Conservation (phyloP, 2,329 filamentous ascomycete genomes). For the Epichloe gansuensis region DNA sequence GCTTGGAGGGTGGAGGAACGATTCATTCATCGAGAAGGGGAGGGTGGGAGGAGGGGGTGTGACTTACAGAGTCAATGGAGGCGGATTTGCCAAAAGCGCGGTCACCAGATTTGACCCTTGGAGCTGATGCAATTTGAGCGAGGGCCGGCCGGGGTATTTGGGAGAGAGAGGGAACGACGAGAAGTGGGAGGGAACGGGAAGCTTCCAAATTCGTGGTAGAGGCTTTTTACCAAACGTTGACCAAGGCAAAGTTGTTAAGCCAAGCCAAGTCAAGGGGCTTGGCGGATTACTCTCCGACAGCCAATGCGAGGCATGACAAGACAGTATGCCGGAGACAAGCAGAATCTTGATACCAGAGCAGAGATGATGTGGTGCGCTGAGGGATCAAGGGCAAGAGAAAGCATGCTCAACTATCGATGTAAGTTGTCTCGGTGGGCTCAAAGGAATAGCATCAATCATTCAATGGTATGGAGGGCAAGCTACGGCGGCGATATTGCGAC, state of each 20-base stretch:
- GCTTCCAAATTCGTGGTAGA: background rate
- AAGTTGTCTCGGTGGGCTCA: too few species aligned
- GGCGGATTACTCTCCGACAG: background rate
- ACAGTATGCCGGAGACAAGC: too few species aligned
- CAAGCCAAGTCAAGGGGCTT: background rate
- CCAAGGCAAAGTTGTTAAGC: background rate
- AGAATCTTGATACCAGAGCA: background rate
- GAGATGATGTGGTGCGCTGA: too few species aligned
- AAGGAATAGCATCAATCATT: too few species aligned
- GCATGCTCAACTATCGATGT: too few species aligned
- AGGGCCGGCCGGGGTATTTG: background rate
- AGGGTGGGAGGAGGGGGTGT: slow-evolving; percentile 1
- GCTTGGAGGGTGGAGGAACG: slow-evolving; percentile 1
- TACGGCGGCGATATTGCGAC: too few species aligned
- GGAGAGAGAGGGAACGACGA: background rate
- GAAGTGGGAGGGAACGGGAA: background rate
- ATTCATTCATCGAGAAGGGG: background rate
- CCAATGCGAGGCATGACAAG: too few species aligned
- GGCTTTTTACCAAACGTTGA: background rate
- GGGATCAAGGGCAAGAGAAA: too few species aligned
- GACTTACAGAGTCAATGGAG: background rate
- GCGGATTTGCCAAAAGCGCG: background rate
- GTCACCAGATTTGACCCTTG: background rate
- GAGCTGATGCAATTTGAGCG: slow-evolving; percentile 1
- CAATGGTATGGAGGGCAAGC: too few species aligned